phyloP scores from a whole-genome alignment of 75 land plant species.

The Pinus tabuliformis region DNA sequence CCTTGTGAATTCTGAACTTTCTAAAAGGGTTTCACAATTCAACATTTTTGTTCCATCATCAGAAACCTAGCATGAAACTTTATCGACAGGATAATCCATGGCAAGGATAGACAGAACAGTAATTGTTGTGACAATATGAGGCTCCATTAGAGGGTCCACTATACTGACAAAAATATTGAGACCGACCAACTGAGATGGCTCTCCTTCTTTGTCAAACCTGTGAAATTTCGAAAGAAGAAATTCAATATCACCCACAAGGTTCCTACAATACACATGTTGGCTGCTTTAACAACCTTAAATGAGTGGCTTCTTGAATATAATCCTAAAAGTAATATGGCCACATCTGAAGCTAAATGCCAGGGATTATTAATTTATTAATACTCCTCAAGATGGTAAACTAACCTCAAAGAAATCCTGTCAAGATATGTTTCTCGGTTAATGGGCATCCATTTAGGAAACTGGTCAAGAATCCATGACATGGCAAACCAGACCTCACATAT shows the following conservation, averaged over 20 bases:
- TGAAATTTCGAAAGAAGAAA: background rate
- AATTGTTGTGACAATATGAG: conserved; percentile 85
- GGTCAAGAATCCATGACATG: conserved; percentile 80
- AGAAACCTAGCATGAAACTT: conserved; percentile 91
- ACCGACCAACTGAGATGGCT: conserved; percentile 81
- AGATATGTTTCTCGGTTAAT: conserved; percentile 79
- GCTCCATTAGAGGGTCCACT: conserved; percentile 97
- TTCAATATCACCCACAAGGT: background rate
- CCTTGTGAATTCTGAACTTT: conserved; percentile 87
- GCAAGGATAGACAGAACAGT: conserved; percentile 88
- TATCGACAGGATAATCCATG: conserved; percentile 93
- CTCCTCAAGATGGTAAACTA: background rate
- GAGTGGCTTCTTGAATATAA: background rate
- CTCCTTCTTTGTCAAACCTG: conserved; percentile 87
- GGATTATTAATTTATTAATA: background rate
- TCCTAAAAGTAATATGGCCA: background rate
- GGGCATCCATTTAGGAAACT: conserved; percentile 86
- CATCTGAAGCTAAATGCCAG: background rate
- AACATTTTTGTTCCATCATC: conserved; percentile 95
- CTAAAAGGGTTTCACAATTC: conserved; percentile 83
- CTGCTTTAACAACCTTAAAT: background rate
- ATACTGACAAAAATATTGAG: conserved; percentile 91
- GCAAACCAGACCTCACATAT: conserved; percentile 93
- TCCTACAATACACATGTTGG: background rate
- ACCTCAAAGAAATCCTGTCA: conserved; percentile 77